These are phyloP conservation scores for Leersia perrieri DNA, from an alignment of 176 grass and related monocot genomes.

Conservation along the genomic window DNA sequence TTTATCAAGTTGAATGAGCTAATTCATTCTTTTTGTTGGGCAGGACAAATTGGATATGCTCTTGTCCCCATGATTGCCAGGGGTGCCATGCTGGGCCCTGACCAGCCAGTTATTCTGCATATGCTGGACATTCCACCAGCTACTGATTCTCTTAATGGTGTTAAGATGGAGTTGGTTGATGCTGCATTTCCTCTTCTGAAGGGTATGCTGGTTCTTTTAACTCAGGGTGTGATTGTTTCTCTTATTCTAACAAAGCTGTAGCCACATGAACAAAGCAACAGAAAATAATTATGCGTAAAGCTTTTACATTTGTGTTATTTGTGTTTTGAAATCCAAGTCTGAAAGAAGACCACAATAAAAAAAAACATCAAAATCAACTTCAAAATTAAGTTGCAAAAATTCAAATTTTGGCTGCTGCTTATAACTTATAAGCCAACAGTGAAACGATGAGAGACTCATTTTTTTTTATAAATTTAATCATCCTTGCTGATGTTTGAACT, in stretches of 20 bases:
- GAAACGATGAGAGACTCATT: too few relatives aligned
- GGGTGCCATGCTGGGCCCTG: conserved; percentile 80
- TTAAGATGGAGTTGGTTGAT: conserved; percentile 98
- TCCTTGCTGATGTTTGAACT: conserved; percentile 4
- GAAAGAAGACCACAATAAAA: too few relatives aligned
- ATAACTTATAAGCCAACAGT: too few relatives aligned
- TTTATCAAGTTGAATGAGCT: conserved; percentile 1
- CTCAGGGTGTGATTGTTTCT: too few relatives aligned
- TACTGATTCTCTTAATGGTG: conserved; percentile 82
- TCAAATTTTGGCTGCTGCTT: too few relatives aligned
- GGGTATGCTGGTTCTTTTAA: conserved; percentile 34
- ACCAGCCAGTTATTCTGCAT: conserved; percentile 98
- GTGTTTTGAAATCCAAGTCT: too few relatives aligned
- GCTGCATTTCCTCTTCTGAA: conserved; percentile 95
- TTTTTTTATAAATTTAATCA: not conserved
- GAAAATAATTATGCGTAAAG: too few relatives aligned
- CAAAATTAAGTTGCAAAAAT: too few relatives aligned
- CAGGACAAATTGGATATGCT: conserved; percentile 98
- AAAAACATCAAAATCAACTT: too few relatives aligned
- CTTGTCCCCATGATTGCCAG: conserved; percentile 98
- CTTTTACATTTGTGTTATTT: too few relatives aligned
- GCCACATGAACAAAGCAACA: too few relatives aligned
- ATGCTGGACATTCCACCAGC: conserved; percentile 93
- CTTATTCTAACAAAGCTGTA: too few relatives aligned
- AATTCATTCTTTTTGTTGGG: conserved; percentile 26